phyloP scores from a whole-genome alignment of 306 rosid species.

The Hylodesmum podocarpum region DNA sequence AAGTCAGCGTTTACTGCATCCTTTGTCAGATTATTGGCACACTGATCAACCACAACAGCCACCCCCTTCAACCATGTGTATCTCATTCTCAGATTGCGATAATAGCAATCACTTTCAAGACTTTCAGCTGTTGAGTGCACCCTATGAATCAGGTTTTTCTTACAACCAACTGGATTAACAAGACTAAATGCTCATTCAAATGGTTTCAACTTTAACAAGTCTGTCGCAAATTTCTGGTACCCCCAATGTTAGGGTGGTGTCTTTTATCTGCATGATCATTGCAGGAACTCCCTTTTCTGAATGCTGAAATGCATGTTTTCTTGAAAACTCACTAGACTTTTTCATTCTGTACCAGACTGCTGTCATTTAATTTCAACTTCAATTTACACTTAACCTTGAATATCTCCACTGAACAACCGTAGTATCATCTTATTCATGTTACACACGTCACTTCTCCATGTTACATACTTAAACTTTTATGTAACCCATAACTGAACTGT shows the following conservation, averaged over 20 bases:
- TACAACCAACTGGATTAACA: slow-evolving; percentile 48
- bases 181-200: too few species aligned
- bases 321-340: background rate
- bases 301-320: background rate
- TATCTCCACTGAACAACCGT: background rate
- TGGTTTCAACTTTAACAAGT: background rate
- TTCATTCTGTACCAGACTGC: background rate
- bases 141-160: slow-evolving; percentile 47
- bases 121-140: slow-evolving; percentile 48
- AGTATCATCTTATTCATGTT: background rate
- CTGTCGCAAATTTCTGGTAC: too few species aligned
- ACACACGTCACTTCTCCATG: background rate
- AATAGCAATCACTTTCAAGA: slow-evolving; percentile 52
- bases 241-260: background rate
- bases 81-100: slow-evolving; percentile 38
- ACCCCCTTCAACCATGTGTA: slow-evolving; percentile 17
- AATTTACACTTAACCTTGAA: background rate
- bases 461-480: too few species aligned
- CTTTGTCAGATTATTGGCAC: slow-evolving; percentile 57
- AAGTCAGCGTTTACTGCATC: slow-evolving; percentile 36
- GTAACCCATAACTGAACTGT: background rate
- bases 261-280: background rate
- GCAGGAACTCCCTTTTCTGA: background rate
- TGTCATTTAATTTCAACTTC: background rate
- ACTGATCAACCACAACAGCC: slow-evolving; percentile 30